Conservation (phyloP, 805 yeast species). For the Zygoascus tannicola region DNA sequence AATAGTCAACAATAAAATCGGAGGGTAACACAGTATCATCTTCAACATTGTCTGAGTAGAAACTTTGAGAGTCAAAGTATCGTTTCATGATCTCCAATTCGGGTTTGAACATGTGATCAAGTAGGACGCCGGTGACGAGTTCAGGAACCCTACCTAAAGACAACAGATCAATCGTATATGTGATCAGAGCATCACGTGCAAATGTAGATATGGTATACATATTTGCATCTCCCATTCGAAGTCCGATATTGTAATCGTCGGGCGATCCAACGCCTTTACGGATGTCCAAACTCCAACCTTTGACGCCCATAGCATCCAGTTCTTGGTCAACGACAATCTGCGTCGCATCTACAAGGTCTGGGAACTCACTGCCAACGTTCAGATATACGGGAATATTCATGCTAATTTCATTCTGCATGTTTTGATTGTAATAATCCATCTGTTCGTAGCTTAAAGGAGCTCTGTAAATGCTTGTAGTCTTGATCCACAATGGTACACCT, state of each 20-base stretch:
- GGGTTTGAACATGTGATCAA: conserved; percentile 37
- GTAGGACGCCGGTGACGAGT: conserved; percentile 43
- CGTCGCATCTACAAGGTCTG: conserved; percentile 55
- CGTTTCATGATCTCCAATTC: conserved; percentile 31
- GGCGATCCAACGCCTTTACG: conserved; percentile 19
- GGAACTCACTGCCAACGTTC: conserved; percentile 42
- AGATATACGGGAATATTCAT: conserved; percentile 25
- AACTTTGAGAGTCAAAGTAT: conserved; percentile 1
- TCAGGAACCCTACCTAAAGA: conserved; percentile 55
- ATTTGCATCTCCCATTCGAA: conserved; percentile 32
- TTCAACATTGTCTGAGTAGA: neutral
- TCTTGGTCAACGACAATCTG: conserved; percentile 39
- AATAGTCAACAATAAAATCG: conserved; percentile 41
- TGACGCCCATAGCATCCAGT: conserved; percentile 21
- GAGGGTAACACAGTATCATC: conserved; percentile 8
- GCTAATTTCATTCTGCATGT: conserved; percentile 21
- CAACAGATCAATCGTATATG: conserved; percentile 37
- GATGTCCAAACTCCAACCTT: conserved; percentile 25
- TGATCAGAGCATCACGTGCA: conserved; percentile 33
- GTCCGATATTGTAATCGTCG: conserved; percentile 33
- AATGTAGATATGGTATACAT: conserved; percentile 38
- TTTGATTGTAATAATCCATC: conserved; percentile 29
- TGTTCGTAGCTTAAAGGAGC: conserved; percentile 47
- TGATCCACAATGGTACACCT: conserved; percentile 52
- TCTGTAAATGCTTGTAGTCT: conserved; percentile 53